These are phyloP conservation scores for Chlamydomonas sp. DNA, from an alignment of 139 green algal species.

Conservation along the genomic window DNA sequence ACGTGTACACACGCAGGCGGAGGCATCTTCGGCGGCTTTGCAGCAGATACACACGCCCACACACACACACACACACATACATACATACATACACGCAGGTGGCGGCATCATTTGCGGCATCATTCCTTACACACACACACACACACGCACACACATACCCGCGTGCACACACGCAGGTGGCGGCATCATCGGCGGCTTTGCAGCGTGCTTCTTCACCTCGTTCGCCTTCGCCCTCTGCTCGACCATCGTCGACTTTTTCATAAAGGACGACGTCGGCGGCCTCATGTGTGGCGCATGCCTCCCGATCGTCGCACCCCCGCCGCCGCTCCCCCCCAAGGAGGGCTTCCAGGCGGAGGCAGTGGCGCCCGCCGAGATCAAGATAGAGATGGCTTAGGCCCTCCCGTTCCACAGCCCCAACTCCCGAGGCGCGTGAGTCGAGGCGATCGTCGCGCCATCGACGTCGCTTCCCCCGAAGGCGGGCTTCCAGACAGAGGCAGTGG, in stretches of 20 bases:
- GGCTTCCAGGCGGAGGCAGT: too few species aligned
- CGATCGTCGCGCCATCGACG: too few species aligned
- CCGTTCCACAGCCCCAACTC: too few species aligned
- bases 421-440: too few species aligned
- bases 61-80: not conserved
- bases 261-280: slow-evolving; percentile 48
- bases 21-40: too few species aligned
- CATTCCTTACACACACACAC: slow-evolving; percentile 6
- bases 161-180: slow-evolving; percentile 65
- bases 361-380: too few species aligned
- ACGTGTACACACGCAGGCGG: not conserved
- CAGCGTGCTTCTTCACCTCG: slow-evolving; percentile 66
- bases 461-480: too few species aligned
- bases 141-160: not conserved
- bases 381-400: too few species aligned
- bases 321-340: not conserved
- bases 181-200: slow-evolving; percentile 55
- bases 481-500: too few species aligned
- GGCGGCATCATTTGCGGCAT: not conserved
- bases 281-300: slow-evolving; percentile 35
- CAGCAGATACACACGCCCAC: too few species aligned
- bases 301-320: slow-evolving; percentile 23
- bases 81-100: not conserved
- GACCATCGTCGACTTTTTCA: slow-evolving; percentile 21
- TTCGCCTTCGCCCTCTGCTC: slow-evolving; percentile 33